phyloP scores from a whole-genome alignment of 1,284 basidiomycete species.

The Grifola frondosa region DNA sequence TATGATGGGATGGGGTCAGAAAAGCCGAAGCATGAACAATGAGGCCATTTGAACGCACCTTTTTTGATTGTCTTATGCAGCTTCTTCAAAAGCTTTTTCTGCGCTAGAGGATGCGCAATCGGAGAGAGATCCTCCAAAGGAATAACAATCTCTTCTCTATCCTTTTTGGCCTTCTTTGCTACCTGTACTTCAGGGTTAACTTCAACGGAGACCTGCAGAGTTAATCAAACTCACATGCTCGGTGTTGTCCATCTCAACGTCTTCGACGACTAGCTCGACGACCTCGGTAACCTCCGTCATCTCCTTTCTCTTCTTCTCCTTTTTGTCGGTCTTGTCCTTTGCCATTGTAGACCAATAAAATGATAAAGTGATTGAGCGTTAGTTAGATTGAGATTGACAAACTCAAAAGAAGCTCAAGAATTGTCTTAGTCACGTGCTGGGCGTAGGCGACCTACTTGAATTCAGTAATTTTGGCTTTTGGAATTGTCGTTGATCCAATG shows the following conservation, averaged over 20 bases:
- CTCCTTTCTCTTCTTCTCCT: constrained; percentile 58
- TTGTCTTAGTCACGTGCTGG: too few relatives aligned
- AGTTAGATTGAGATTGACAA: neutral
- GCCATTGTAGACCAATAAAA: constrained; percentile 49
- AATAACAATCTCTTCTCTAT: constrained; percentile 63
- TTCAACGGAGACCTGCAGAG: neutral
- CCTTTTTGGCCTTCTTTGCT: constrained; percentile 54
- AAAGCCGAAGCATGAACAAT: neutral
- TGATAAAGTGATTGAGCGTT: neutral
- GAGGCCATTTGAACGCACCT: constrained; percentile 50
- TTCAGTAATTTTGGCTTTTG: too few relatives aligned
- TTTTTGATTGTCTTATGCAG: constrained; percentile 92
- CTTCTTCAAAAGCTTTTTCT: constrained; percentile 90
- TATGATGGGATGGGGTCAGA: neutral
- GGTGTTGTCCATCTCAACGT: constrained; percentile 56
- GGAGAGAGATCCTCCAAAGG: constrained; percentile 84
- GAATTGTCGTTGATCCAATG: too few relatives aligned
- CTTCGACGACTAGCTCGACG: constrained; percentile 33
- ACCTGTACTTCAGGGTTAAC: constrained; percentile 34
- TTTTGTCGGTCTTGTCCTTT: constrained; percentile 73
- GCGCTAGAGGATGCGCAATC: constrained; percentile 86
- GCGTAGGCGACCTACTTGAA: too few relatives aligned
- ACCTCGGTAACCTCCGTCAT: constrained; percentile 36
- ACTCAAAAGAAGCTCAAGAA: constrained; percentile 4
- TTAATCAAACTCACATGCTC: constrained; percentile 41